phyloP scores from a whole-genome alignment of 176 grass and related monocot species.

The Zoysia pacifica region DNA sequence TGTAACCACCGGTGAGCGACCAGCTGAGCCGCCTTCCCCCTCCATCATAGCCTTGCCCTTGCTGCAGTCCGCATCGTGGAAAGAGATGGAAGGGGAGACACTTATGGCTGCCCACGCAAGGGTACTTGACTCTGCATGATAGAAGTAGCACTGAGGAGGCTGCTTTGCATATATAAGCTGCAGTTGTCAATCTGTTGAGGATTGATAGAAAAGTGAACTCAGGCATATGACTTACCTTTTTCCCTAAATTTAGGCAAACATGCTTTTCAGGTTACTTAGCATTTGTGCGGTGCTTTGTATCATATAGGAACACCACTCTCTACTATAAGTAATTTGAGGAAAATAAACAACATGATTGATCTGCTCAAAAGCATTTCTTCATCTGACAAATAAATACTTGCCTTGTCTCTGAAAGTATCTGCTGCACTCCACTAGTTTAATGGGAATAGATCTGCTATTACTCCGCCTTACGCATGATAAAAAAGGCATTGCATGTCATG shows the following conservation, averaged over 20 bases:
- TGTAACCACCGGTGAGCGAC: no score
- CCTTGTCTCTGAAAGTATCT: neutral
- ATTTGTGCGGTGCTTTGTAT: neutral
- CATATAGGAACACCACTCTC: neutral
- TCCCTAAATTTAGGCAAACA: neutral
- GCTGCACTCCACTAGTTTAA: neutral
- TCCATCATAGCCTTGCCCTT: no score
- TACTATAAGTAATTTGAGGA: neutral
- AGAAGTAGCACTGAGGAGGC: neutral
- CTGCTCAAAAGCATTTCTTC: neutral
- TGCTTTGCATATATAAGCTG: neutral
- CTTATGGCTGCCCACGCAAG: no score
- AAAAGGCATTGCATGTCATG: neutral
- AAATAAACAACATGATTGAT: neutral
- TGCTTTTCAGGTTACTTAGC: neutral
- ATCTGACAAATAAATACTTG: neutral
- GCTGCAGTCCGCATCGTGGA: no score
- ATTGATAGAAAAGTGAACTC: conserved; percentile 7
- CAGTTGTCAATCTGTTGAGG: neutral
- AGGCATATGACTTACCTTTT: neutral
- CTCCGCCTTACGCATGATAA: neutral
- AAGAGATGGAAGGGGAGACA: no score
- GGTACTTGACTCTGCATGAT: neutral
- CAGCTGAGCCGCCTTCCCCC: no score
- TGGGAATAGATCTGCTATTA: neutral